Evolutionary conservation across 2,329 filamentous ascomycete species (phyloP).

Genomic region (Exophiala xenobiotica): DNA sequence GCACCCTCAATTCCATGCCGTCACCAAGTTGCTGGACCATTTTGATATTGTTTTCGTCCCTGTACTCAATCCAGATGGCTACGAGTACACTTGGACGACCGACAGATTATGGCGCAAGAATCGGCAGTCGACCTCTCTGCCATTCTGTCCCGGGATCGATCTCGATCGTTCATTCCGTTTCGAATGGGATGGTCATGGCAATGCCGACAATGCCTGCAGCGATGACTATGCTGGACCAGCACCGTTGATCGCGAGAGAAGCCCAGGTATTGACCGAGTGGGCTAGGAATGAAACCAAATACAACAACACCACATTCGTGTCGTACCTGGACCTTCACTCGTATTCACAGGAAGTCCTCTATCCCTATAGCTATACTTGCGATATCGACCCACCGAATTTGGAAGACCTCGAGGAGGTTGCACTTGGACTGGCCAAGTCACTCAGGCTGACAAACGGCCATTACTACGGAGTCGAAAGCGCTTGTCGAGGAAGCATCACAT

Average conservation of each 20-base stretch:
- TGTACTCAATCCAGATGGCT: slow-evolving; percentile 88
- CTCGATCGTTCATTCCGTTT: slow-evolving; percentile 84
- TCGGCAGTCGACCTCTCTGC: slow-evolving; percentile 74
- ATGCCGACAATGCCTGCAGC: slow-evolving; percentile 77
- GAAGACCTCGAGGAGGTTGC: slow-evolving; percentile 92
- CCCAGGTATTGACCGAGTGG: slow-evolving; percentile 74
- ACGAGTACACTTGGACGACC: slow-evolving; percentile 87
- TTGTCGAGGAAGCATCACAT: slow-evolving; percentile 72
- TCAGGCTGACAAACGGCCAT: slow-evolving; percentile 75
- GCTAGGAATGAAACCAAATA: slow-evolving; percentile 72
- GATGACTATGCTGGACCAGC: slow-evolving; percentile 82
- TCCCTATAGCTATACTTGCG: slow-evolving; percentile 85
- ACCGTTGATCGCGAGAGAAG: slow-evolving; percentile 81
- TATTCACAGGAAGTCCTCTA: slow-evolving; percentile 95
- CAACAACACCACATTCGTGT: slow-evolving; percentile 74
- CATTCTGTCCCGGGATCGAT: slow-evolving; percentile 84
- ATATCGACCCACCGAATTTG: slow-evolving; percentile 72
- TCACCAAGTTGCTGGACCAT: slow-evolving; percentile 75
- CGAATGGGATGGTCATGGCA: slow-evolving; percentile 71
- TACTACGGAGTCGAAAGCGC: slow-evolving; percentile 76
- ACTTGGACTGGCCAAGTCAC: slow-evolving; percentile 82
- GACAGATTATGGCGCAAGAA: slow-evolving; percentile 97
- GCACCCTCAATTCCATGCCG: slow-evolving; percentile 57
- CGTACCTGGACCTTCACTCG: slow-evolving; percentile 84
- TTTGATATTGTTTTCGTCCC: slow-evolving; percentile 90